Percentiles rank a stretch among this genome's conserved stretches.
Conservation (phyloP, 345 rosid species). For the Hibiscus mutabilis region DNA sequence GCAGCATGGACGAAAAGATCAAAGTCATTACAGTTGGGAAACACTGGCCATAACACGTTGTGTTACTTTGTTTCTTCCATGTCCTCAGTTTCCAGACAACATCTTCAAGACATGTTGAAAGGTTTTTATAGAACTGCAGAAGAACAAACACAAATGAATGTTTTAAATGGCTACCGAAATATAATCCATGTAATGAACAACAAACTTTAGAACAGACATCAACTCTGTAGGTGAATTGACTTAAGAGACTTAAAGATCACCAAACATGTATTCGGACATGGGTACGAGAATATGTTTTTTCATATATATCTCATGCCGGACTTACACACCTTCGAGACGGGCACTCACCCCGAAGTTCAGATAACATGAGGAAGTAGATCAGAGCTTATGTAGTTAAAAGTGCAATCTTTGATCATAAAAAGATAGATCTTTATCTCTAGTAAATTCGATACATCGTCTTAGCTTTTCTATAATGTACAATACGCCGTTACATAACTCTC, state of each 20-base stretch:
- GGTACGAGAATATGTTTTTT: background rate
- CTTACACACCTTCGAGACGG: background rate
- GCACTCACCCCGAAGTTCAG: background rate
- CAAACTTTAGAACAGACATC: background rate
- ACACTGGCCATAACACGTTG: background rate
- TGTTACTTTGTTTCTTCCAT: constrained; percentile 38
- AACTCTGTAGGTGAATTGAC: background rate
- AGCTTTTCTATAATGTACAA: no score
- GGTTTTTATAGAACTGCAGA: constrained; percentile 83
- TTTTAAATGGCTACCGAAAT: background rate
- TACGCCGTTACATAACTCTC: background rate
- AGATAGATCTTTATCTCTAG: background rate
- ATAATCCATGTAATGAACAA: background rate
- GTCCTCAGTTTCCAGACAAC: constrained; percentile 93
- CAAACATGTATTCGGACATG: background rate
- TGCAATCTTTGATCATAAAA: background rate
- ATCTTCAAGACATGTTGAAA: constrained; percentile 66
- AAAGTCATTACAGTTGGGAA: constrained; percentile 9
- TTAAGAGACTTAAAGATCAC: background rate
- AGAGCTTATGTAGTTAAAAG: background rate
- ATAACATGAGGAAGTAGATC: background rate
- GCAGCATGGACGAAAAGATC: background rate
- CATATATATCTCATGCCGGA: no score
- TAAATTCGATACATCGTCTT: no score
- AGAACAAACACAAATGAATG: background rate